phyloP scores from a whole-genome alignment of 805 yeast genomes.

The Groenewaldozyma tartarivorans region DNA sequence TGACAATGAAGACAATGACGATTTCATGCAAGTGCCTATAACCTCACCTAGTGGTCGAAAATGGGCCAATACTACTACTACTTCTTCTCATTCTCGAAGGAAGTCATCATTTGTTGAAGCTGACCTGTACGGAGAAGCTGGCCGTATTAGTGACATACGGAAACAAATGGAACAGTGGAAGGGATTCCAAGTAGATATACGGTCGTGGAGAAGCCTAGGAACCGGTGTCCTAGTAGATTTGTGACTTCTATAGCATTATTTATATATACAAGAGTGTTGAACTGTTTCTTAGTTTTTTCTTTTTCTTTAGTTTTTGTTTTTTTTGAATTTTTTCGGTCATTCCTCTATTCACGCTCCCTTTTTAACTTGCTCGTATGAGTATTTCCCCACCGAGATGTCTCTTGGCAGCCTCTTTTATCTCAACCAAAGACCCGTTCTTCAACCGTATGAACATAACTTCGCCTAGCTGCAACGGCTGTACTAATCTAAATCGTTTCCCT shows the following conservation, averaged over 20 bases:
- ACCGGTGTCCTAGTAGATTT: slow-evolving; percentile 49
- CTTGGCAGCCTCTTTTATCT: slow-evolving; percentile 78
- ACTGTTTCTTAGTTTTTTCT: no score
- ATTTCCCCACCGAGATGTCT: slow-evolving; percentile 66
- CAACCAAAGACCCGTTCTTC: slow-evolving; percentile 47
- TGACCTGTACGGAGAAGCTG: slow-evolving; percentile 37
- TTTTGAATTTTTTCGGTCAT: neutral
- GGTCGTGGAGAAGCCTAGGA: slow-evolving; percentile 66
- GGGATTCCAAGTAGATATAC: slow-evolving; percentile 82
- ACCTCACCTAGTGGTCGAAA: slow-evolving; percentile 5
- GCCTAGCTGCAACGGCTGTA: slow-evolving; percentile 79
- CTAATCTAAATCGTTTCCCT: slow-evolving; percentile 65
- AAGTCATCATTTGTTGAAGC: slow-evolving; percentile 26
- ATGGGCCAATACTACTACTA: no score
- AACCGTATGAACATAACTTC: slow-evolving; percentile 69
- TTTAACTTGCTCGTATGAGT: slow-evolving; percentile 49
- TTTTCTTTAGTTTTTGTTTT: neutral
- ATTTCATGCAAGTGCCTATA: neutral
- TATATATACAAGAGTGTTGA: no score
- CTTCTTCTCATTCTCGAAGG: slow-evolving; percentile 4
- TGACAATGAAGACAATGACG: slow-evolving; percentile 1
- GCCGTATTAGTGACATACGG: slow-evolving; percentile 35
- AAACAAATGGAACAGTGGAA: slow-evolving; percentile 64
- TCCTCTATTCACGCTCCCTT: slow-evolving; percentile 1
- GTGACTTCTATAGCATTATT: slow-evolving; percentile 9